A percentile compares a stretch with the other conserved stretches of the same genome.
phyloP scores from a whole-genome alignment of 352 stramenopile genomes.

The Phytopythium montanum region DNA sequence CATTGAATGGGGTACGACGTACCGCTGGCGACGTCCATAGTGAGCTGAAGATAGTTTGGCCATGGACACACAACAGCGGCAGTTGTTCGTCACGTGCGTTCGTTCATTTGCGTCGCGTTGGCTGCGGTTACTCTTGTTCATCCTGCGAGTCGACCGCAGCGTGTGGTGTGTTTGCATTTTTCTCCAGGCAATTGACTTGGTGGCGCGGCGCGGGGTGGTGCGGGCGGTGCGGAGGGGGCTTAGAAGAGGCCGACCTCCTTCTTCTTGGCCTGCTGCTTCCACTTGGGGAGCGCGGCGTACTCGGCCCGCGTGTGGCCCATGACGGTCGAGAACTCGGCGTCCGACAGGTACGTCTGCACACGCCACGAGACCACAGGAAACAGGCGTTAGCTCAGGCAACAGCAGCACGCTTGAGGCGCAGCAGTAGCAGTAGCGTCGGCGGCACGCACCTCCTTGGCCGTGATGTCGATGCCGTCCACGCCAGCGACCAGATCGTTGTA shows the following conservation, averaged over 20 bases:
- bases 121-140: too few relatives aligned
- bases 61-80: too few relatives aligned
- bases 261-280: slow-evolving; percentile 87
- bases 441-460: slow-evolving; percentile 52
- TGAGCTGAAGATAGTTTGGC: too few relatives aligned
- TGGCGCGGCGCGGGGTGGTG: background rate
- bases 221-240: slow-evolving; percentile 8
- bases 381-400: slow-evolving; percentile 3
- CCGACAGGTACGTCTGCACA: slow-evolving; percentile 63
- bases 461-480: slow-evolving; percentile 79
- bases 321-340: slow-evolving; percentile 73
- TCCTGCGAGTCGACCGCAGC: too few relatives aligned
- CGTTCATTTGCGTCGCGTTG: too few relatives aligned
- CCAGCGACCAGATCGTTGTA: slow-evolving; percentile 65
- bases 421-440: slow-evolving; percentile 4
- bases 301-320: slow-evolving; percentile 61
- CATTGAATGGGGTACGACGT: too few relatives aligned
- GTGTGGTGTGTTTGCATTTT: background rate
- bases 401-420: slow-evolving; percentile 11
- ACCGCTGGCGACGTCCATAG: too few relatives aligned
- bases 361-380: slow-evolving; percentile 1
- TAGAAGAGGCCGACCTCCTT: slow-evolving; percentile 86
- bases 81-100: too few relatives aligned
- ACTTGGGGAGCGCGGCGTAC: slow-evolving; percentile 72
- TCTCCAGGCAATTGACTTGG: slow-evolving; percentile 3